Evolutionary conservation across 441 rosid species (phyloP).

Genomic region (Brassica balearica): DNA sequence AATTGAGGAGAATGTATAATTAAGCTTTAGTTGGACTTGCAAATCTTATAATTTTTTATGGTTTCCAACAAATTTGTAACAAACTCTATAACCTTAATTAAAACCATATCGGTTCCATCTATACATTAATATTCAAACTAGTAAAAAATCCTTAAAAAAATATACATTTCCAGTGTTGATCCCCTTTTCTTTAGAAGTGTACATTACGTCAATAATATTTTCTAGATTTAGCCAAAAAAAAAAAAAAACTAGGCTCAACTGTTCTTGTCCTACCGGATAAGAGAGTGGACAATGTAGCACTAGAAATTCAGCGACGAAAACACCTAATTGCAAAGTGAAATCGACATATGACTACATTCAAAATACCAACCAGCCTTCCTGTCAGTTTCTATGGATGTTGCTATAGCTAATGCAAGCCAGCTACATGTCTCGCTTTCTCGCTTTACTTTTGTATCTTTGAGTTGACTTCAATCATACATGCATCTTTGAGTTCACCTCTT

Average conservation of each 20-base stretch:
- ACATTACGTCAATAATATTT: neutral
- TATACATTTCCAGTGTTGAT: too few species aligned
- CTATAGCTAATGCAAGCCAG: conserved; percentile 41
- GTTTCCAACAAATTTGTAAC: neutral
- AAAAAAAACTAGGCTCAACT: neutral
- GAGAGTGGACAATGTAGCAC: conserved; percentile 40
- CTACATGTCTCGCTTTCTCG: conserved; percentile 32
- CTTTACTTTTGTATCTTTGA: conserved; percentile 20
- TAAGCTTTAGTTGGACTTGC: neutral
- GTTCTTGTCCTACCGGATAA: conserved; percentile 36
- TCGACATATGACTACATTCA: conserved; percentile 32
- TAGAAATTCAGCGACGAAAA: conserved; percentile 29
- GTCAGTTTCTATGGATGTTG: conserved; percentile 26
- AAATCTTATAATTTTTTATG: neutral
- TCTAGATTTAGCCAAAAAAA: neutral
- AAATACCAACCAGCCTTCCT: conserved; percentile 32
- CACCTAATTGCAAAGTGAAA: conserved; percentile 30
- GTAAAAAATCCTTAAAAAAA: neutral
- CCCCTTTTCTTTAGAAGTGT: neutral
- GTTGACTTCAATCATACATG: conserved; percentile 14
- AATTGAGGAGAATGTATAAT: neutral
- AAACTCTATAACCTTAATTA: neutral
- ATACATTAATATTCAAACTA: neutral
- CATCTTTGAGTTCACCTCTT: conserved; percentile 4
- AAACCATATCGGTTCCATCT: neutral